phyloP scores from a whole-genome alignment of 306 rosid genomes.

The Parietaria judaica region DNA sequence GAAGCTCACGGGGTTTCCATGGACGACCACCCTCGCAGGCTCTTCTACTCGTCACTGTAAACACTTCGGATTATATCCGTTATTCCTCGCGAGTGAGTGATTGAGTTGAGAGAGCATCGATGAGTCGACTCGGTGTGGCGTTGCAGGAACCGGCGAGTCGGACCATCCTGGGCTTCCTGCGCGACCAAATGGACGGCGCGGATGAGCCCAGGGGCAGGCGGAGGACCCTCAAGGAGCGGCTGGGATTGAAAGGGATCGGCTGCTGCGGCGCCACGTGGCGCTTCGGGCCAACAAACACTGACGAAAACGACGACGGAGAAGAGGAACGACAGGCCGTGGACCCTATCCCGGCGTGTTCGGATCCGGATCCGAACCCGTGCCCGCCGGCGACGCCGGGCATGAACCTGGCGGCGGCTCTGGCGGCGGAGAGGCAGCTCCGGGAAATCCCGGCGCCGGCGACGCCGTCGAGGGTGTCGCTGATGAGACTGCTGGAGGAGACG shows the following conservation, averaged over 20 bases:
- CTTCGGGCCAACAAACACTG: constrained; percentile 28
- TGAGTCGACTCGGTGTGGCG: constrained; percentile 72
- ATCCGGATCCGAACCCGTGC: constrained; percentile 21
- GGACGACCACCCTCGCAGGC: constrained; percentile 4
- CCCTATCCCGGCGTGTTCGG: constrained; percentile 24
- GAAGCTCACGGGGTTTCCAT: constrained; percentile 57
- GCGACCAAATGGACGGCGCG: constrained; percentile 59
- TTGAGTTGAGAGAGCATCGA: too few species aligned
- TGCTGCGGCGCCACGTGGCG: constrained; percentile 88
- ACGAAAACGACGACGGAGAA: constrained; percentile 21
- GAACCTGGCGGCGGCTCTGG: constrained; percentile 91
- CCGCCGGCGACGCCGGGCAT: constrained; percentile 31
- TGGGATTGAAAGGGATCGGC: constrained; percentile 59
- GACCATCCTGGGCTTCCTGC: constrained; percentile 57
- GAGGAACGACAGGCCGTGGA: constrained; percentile 2
- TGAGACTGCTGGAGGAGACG: constrained; percentile 71
- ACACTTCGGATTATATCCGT: neutral
- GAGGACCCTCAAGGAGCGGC: constrained; percentile 61
- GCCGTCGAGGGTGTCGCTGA: constrained; percentile 71
- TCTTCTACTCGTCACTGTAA: too few species aligned
- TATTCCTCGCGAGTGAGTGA: neutral
- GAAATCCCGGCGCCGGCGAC: constrained; percentile 40
- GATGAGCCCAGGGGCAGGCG: constrained; percentile 38
- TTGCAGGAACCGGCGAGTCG: constrained; percentile 58
- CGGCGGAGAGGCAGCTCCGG: constrained; percentile 71